These are phyloP conservation scores for Oenanthe sinensis DNA, from an alignment of 129 eudicot species.

Conservation along the genomic window DNA sequence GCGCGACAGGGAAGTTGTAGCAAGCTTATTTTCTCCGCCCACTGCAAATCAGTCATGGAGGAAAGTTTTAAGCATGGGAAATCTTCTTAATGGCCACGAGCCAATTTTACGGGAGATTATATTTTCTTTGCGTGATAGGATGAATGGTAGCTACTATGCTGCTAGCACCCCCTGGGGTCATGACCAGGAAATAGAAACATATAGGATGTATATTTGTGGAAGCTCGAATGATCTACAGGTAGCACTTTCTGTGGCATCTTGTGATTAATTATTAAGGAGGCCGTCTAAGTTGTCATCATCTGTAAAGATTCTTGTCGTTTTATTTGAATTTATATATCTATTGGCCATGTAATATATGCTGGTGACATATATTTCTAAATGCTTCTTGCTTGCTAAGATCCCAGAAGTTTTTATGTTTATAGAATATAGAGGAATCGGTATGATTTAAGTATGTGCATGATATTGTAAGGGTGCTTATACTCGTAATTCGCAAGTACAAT, in stretches of 20 bases:
- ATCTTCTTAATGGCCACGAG: constrained; percentile 89
- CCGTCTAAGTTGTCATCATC: neutral
- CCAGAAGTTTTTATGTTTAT: neutral
- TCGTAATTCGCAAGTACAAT: neutral
- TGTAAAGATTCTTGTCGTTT: neutral
- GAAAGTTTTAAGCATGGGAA: constrained; percentile 90
- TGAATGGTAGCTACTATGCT: constrained; percentile 58
- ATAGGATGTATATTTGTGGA: constrained; percentile 82
- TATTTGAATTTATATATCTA: neutral
- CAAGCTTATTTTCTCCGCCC: constrained; percentile 72
- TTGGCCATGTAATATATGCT: neutral
- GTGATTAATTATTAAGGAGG: constrained; percentile 34
- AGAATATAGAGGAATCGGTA: neutral
- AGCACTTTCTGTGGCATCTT: constrained; percentile 78
- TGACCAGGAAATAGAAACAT: constrained; percentile 69
- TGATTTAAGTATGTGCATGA: neutral
- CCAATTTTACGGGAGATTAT: constrained; percentile 72
- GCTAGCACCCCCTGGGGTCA: constrained; percentile 29
- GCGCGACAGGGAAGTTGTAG: constrained; percentile 51
- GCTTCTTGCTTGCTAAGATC: neutral
- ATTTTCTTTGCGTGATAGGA: constrained; percentile 55
- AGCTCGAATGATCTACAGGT: constrained; percentile 78
- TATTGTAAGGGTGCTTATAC: neutral
- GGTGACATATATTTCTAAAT: neutral
- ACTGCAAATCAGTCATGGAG: constrained; percentile 93